Evolutionary conservation across 768 basidiomycete genomes (phyloP), one percentile per base, ranked within the genome.

Genomic region (Podaxis mareebaensis): DNA sequence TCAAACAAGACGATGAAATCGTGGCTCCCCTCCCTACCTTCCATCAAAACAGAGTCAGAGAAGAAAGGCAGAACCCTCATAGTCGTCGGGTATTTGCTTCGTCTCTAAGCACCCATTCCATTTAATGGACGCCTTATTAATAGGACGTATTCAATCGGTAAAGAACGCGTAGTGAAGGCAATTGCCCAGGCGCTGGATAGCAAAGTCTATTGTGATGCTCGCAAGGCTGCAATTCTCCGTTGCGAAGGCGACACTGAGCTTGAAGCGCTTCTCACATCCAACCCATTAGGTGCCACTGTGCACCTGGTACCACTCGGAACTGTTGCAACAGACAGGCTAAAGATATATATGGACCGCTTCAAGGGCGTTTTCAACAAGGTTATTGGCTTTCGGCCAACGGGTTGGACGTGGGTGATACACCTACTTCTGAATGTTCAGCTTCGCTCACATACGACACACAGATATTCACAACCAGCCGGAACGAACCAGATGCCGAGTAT

Each of bases 101-200:
- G 40, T 61, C 24, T 15, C 28, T 40, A 61, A 44, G 0, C 52
- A 46, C 61, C 55, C 56, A 17, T 52, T 17, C 26, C 54, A 40
- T 44, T 28, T 49, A 49, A 56, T 28, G 62, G 49, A 28, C 24
- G 33, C 24, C 12, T 55, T 36, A 60, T 20, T 38, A 33, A 22
- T 64, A 94, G 95, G 10, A 98, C 97, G 0, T 99, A 99, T 75
- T 93, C 93, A 0, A 94, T 99, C 54, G 97, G 97, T 44, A 99
- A 99, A 74, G 97, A 99, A 74, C 88, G 97, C 24, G 91, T 99
- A 44, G 95, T 97, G 44, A 97, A 98, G 84, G 96, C 92, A 1
- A 87, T 99, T 26, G 97, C 97, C 0, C 82, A 86, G 63, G 90
- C 92, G 0, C 75, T 99, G 13, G 76, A 82, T 49, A 85, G 89